These are phyloP conservation scores for Truncatella angustata DNA, from an alignment of 2,329 filamentous ascomycete species.

Conservation along the genomic window DNA sequence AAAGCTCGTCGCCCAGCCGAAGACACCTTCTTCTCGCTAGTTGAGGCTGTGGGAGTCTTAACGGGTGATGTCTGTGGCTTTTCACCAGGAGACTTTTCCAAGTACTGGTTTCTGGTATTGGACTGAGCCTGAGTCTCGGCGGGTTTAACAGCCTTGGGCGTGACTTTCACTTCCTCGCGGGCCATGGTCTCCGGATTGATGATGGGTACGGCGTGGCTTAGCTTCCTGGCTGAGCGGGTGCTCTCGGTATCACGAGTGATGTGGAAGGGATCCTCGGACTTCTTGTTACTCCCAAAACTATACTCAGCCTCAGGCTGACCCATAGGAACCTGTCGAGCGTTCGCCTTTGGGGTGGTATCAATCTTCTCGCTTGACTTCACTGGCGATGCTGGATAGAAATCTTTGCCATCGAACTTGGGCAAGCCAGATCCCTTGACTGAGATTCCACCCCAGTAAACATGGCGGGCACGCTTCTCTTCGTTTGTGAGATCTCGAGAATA, in stretches of 20 bases:
- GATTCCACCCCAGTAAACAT: slow-evolving; percentile 60
- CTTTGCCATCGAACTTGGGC: slow-evolving; percentile 64
- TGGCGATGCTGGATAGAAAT: slow-evolving; percentile 61
- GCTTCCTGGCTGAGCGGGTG: slow-evolving; percentile 22
- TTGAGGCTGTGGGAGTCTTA: slow-evolving; percentile 11
- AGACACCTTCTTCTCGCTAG: slow-evolving; percentile 17
- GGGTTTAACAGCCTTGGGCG: slow-evolving; percentile 5
- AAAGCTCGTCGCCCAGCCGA: slow-evolving; percentile 17
- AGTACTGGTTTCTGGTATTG: slow-evolving; percentile 2
- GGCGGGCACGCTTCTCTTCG: slow-evolving; percentile 57
- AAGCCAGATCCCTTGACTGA: slow-evolving; percentile 50
- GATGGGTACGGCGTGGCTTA: slow-evolving; percentile 33
- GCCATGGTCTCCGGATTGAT: slow-evolving; percentile 25
- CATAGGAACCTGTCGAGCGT: slow-evolving; percentile 4
- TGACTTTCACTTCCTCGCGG: slow-evolving; percentile 13
- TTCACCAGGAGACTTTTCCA: slow-evolving; percentile 12
- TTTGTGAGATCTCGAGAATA: slow-evolving; percentile 57
- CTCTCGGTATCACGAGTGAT: slow-evolving; percentile 18
- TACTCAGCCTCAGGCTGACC: slow-evolving; percentile 15
- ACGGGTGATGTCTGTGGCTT: slow-evolving; percentile 11
- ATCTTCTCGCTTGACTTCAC: slow-evolving; percentile 29
- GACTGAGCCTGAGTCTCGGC: background rate
- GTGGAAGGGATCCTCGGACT: slow-evolving; percentile 27
- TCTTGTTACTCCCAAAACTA: slow-evolving; percentile 15
- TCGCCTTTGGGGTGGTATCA: background rate